phyloP scores from a whole-genome alignment of 306 rosid genomes.

The Cucurbita pepo region DNA sequence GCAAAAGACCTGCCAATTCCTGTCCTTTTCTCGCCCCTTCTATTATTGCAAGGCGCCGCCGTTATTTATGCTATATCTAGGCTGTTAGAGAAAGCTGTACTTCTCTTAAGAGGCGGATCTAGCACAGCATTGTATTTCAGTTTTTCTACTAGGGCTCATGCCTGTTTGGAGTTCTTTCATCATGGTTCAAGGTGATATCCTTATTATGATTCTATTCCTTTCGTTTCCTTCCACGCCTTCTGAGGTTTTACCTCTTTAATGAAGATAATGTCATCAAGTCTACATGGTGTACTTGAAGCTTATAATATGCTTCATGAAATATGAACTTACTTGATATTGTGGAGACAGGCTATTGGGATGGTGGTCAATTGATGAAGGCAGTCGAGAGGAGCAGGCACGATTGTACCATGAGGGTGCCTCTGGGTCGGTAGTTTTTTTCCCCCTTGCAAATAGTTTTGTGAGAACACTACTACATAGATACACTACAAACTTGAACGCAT shows the following conservation, averaged over 20 bases:
- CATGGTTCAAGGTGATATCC: conserved; percentile 81
- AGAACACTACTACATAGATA: not conserved
- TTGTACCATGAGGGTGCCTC: conserved; percentile 69
- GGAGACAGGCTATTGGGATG: conserved; percentile 74
- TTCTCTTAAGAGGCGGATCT: conserved; percentile 50
- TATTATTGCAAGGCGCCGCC: conserved; percentile 72
- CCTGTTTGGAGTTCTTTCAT: conserved; percentile 84
- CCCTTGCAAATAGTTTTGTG: not conserved
- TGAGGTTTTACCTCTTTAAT: not conserved
- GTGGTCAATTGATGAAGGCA: conserved; percentile 99
- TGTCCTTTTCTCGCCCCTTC: conserved; percentile 67
- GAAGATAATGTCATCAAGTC: not conserved
- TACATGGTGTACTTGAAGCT: not conserved
- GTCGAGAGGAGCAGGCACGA: conserved; percentile 83
- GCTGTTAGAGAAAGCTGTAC: conserved; percentile 66
- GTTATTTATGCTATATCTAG: conserved; percentile 53
- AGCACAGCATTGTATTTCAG: conserved; percentile 55
- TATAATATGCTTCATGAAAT: not conserved
- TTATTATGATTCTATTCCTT: not conserved
- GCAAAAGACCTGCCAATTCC: conserved; percentile 60
- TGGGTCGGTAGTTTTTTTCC: conserved; percentile 39
- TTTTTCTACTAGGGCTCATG: conserved; percentile 58
- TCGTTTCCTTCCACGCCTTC: conserved; percentile 1
- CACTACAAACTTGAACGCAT: not conserved
- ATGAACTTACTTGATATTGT: not conserved